Evolutionary conservation across 805 yeast genomes (phyloP), one percentile per base, ranked within the genome.

Genomic region (Cyberlindnera sargentensis): DNA sequence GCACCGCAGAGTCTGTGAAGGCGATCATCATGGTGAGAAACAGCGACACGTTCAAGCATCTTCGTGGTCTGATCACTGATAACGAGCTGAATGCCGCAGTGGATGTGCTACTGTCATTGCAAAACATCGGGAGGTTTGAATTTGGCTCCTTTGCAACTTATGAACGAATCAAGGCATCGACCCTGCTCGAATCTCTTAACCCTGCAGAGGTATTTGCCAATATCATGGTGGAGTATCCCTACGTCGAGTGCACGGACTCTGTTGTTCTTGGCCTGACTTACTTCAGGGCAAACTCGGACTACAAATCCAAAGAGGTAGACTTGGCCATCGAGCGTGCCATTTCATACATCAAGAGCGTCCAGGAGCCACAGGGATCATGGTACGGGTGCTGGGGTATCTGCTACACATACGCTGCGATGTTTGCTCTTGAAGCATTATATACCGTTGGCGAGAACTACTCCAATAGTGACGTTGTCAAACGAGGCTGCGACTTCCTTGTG

Each of bases 331-430:
- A 75, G 4, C 71, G 78, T 42, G 98, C 96, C 0, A 72, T 87
- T 11, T 62, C 73, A 4, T 93, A 83, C 56, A 85, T 93, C 36
- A 76, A 75, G 40, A 62, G 68, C 3, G 76, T 76, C 3, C 99
- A 93, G 63, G 68, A 71, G 36, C 56, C 58, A 0, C 96, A 93
- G 62, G 99, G 99, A 0, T 81, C 95, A 10, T 93, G 98, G 98
- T 95, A 90, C 61, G 99, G 99, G 1, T 80, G 88, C 34, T 93
- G 99, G 99, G 99, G 99, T 32, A 82, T 93, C 5, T 93, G 99
- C 60, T 89, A 73, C 60, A 86, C 96, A 0, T 93, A 93, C 63
- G 98, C 98, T 0, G 85, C 89, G 2, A 93, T 93, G 99, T 93
- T 93, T 75, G 99, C 99, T 0, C 64, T 93, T 28, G 99, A 93